Base-by-base conservation (phyloP, 495 filamentous ascomycete genomes). In the Hyaloscypha variabilis region DNA sequence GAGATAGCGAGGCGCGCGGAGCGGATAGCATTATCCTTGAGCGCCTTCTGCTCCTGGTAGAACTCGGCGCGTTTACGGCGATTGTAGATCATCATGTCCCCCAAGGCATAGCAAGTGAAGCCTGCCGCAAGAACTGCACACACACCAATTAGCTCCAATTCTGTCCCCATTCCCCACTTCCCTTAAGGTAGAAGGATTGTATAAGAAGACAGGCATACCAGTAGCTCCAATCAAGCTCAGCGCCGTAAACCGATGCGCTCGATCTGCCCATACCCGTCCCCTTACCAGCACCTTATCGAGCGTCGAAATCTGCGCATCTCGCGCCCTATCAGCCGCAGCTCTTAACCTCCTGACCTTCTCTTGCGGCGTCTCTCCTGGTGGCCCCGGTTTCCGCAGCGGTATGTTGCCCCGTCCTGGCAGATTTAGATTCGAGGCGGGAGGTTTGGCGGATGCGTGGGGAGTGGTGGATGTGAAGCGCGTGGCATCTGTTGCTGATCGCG, bases 381-480 rank as follows among this genome's bases (percentile, higher is more conserved):
- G 65, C 56, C 56, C 56, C 26, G 68, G 62, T 31, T 65, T 26
- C 46, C 67, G 71, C 8, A 65, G 59, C 31, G 74, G 69, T 23
- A 71, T 26, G 77, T 74, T 30, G 70, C 63, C 23, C 69, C 64
- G 23, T 65, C 58, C 54, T 74, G 36, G 57, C 54, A 75, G 36
- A 23, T 67, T 58, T 17, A 46, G 39, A 46, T 75, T 63, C 24
- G 73, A 71, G 58, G 64, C 34, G 60, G 64, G 72, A 57, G 86
- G 74, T 72, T 91, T 91, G 69, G 90, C 88, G 77, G 83, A 85
- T 67, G 92, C 93, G 81, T 97, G 93, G 19, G 93, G 94, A 58
- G 89, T 91, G 49, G 92, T 96, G 31, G 94, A 86, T 58, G 94
- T 98, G 84, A 99, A 99, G 66, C 94, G 88, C 74, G 95, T 99